Conservation (phyloP, 2,329 filamentous ascomycete genomes). For the Apiospora phragmitis region DNA sequence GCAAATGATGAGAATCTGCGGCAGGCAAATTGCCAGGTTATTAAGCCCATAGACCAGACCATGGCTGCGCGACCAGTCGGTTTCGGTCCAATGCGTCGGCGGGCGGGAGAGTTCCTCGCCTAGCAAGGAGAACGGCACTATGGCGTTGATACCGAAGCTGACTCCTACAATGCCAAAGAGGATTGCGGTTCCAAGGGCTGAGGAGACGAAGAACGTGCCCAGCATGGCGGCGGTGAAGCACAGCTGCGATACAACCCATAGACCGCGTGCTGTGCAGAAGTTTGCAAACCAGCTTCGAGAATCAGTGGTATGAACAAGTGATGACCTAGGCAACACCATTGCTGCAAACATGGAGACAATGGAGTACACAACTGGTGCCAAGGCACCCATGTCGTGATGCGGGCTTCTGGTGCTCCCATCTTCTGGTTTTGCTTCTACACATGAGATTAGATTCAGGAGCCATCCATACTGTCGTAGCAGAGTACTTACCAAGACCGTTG, state of each 20-base stretch:
- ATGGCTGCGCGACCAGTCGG: not conserved
- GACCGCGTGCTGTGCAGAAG: not conserved
- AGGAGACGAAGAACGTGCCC: not conserved
- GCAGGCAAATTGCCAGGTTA: constrained; percentile 5
- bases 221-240: not conserved
- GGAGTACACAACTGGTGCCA: not conserved
- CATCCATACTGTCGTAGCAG: no score
- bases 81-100: not conserved
- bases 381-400: not conserved
- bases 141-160: not conserved
- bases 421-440: no score
- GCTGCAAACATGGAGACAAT: not conserved
- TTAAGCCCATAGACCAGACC: not conserved
- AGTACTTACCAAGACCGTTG: not conserved
- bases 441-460: no score
- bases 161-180: constrained; percentile 3
- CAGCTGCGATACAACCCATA: not conserved
- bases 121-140: not conserved
- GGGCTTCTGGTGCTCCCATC: not conserved
- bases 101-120: not conserved
- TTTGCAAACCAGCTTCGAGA: not conserved
- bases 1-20: constrained; percentile 5
- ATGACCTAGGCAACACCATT: not conserved
- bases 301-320: not conserved
- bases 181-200: not conserved